These are phyloP conservation scores for Daldinia childiae DNA, from an alignment of 495 filamentous ascomycete species.

Conservation along the genomic window DNA sequence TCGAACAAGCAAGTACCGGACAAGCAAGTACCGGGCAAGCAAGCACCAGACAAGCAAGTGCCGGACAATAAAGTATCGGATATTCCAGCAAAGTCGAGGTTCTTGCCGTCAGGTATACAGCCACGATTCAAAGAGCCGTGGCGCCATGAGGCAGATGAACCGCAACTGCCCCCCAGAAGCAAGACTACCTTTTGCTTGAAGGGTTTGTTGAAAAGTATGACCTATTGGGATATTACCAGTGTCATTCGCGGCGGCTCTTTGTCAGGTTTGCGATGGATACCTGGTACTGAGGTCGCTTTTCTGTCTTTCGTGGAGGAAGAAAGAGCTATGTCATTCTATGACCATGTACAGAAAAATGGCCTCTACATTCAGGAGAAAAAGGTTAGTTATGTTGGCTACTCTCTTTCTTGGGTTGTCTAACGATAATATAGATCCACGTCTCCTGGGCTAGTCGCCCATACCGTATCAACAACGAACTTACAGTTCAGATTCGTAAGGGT, in stretches of 20 bases:
- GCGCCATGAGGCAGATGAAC: not conserved
- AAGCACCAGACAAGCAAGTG: not conserved
- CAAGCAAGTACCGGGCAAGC: not conserved
- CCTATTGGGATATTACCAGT: slow-evolving; percentile 73
- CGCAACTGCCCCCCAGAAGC: not conserved
- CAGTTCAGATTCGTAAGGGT: slow-evolving; percentile 70
- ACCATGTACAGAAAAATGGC: slow-evolving; percentile 70
- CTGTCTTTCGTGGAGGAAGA: slow-evolving; percentile 76
- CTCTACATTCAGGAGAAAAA: slow-evolving; percentile 74
- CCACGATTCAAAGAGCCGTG: not conserved
- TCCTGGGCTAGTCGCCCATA: slow-evolving; percentile 70
- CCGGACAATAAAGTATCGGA: not conserved
- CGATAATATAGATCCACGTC: slow-evolving; percentile 19
- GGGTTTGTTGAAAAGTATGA: not conserved
- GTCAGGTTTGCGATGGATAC: slow-evolving; percentile 72
- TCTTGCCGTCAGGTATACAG: not conserved
- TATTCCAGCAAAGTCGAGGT: not conserved
- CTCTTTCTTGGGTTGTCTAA: slow-evolving; percentile 7
- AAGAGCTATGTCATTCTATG: slow-evolving; percentile 70
- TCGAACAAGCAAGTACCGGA: not conserved
- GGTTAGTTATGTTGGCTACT: slow-evolving; percentile 56
- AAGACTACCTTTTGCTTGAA: not conserved
- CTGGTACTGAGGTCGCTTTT: slow-evolving; percentile 68
- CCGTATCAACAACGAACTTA: slow-evolving; percentile 70
- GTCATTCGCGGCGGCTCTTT: slow-evolving; percentile 74